Percentiles rank a stretch among this genome's conserved stretches.
Evolutionary conservation across 106 monocot species (phyloP).

Genomic region (Phalaenopsis aphrodite): DNA sequence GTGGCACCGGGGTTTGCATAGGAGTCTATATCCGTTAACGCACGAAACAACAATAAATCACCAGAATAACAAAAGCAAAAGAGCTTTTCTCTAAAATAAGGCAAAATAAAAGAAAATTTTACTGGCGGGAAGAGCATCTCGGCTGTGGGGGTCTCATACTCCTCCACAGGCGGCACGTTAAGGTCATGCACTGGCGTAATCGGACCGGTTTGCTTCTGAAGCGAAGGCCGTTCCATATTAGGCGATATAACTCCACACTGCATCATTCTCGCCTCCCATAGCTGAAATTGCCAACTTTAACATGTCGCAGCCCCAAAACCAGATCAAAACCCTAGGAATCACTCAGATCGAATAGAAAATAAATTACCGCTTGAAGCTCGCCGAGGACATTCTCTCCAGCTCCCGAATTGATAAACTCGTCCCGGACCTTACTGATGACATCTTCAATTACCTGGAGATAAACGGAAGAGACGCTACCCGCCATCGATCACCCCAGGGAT

Average conservation of each 20-base stretch:
- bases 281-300: conserved; percentile 19
- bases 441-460: conserved; percentile 90
- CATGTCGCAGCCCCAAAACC: neutral
- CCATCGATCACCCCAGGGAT: conserved; percentile 21
- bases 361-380: conserved; percentile 85
- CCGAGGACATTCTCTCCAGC: conserved; percentile 60
- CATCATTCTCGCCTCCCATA: conserved; percentile 98
- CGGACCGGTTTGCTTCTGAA: conserved; percentile 20
- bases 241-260: conserved; percentile 62
- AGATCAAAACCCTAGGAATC: conserved; percentile 6
- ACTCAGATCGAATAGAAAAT: neutral
- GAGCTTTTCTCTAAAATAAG: neutral
- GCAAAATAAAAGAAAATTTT: conserved; percentile 1
- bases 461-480: conserved; percentile 51
- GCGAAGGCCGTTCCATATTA: conserved; percentile 43
- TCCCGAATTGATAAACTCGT: conserved; percentile 58
- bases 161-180: conserved; percentile 82
- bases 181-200: conserved; percentile 84
- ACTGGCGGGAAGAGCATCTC: conserved; percentile 99
- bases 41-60: neutral
- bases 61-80: neutral
- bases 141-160: conserved; percentile 96
- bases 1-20: conserved; percentile 64
- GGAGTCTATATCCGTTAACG: conserved; percentile 18
- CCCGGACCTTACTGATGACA: conserved; percentile 78